These are phyloP conservation scores for Maudiozyma saulgeensis DNA, from an alignment of 805 yeast species.

Conservation along the genomic window DNA sequence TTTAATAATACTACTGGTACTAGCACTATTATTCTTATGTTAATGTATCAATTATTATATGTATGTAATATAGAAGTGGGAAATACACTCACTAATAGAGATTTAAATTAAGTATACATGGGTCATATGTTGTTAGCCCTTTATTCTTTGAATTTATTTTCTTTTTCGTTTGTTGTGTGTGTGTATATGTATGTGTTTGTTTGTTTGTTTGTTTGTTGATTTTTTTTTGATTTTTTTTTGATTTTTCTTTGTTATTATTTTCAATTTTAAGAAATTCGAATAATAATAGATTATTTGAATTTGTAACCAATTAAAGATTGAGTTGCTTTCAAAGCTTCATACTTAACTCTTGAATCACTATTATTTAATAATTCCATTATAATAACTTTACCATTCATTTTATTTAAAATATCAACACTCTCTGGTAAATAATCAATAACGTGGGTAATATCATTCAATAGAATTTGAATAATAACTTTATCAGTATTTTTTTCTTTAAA, in stretches of 20 bases:
- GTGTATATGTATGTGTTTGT: no score
- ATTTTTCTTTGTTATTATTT: not conserved
- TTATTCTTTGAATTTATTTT: no score
- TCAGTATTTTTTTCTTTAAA: conserved; percentile 27
- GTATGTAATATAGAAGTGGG: no score
- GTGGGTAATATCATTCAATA: conserved; percentile 57
- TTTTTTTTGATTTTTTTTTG: not conserved
- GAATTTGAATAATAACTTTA: conserved; percentile 42
- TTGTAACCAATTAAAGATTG: conserved; percentile 84
- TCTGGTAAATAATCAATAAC: conserved; percentile 49
- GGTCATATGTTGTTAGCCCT: no score
- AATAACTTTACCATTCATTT: conserved; percentile 58
- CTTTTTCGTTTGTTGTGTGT: no score
- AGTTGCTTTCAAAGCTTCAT: conserved; percentile 92
- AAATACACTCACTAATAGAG: no score
- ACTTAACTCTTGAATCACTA: conserved; percentile 78
- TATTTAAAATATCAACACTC: conserved; percentile 42
- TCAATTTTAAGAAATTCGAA: not conserved
- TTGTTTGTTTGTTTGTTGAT: not conserved
- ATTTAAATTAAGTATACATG: no score
- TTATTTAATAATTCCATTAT: conserved; percentile 79
- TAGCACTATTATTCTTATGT: no score
- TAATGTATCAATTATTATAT: no score
- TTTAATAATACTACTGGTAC: no score
- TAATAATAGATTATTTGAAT: conserved; percentile 24